Conservation (phyloP, 257 asterid genomes). For the Perilla frutescens region DNA sequence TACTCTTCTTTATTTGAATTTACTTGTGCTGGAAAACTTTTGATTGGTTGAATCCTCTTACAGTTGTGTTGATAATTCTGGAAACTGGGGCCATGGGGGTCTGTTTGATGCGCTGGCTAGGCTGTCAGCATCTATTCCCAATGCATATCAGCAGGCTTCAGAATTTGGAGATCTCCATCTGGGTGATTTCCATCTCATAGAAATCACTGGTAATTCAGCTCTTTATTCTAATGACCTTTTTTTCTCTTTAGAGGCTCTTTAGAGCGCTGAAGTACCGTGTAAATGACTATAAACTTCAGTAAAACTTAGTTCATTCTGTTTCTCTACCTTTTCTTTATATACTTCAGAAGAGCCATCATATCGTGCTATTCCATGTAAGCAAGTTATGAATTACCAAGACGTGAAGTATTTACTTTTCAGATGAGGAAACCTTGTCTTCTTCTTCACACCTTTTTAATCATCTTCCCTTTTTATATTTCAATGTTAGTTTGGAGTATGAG, state of each 20-base stretch:
- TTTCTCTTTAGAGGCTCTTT: not conserved
- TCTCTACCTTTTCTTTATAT: not conserved
- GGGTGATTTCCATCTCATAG: slow-evolving; percentile 86
- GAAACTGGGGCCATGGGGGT: slow-evolving; percentile 97
- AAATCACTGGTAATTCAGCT: slow-evolving; percentile 62
- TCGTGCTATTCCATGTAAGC: slow-evolving; percentile 7
- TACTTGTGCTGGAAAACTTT: not conserved
- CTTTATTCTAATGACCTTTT: slow-evolving; percentile 7
- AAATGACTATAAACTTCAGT: not conserved
- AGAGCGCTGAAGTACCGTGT: not conserved
- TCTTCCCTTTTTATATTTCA: not conserved
- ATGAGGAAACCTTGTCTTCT: slow-evolving; percentile 14
- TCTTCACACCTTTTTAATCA: not conserved
- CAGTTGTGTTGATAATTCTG: slow-evolving; percentile 96
- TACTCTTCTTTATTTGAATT: slow-evolving; percentile 15
- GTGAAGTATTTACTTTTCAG: slow-evolving; percentile 2
- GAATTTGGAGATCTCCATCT: slow-evolving; percentile 89
- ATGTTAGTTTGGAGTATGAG: not conserved
- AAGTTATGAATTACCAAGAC: slow-evolving; percentile 9
- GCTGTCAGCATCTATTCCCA: slow-evolving; percentile 65
- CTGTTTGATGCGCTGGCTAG: slow-evolving; percentile 81
- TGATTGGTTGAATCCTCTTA: slow-evolving; percentile 39
- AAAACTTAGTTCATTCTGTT: not conserved
- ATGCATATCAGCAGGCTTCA: slow-evolving; percentile 76
- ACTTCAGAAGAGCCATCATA: not conserved